phyloP scores from a whole-genome alignment of 2,329 filamentous ascomycete species.

The Mariannaea sp. region DNA sequence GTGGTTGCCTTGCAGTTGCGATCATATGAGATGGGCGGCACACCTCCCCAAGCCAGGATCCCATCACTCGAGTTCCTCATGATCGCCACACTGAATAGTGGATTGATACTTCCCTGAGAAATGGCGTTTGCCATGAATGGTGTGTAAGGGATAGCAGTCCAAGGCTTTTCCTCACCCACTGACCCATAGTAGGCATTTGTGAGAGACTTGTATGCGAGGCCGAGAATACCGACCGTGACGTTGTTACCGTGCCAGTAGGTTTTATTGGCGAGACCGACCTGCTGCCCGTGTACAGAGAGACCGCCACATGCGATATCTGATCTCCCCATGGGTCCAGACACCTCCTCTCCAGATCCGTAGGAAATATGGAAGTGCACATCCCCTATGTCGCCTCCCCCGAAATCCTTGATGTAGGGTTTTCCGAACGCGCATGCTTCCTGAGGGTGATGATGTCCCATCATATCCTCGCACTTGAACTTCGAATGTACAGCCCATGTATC shows the following conservation, averaged over 20 bases:
- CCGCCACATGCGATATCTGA: slow-evolving; percentile 53
- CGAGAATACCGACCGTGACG: slow-evolving; percentile 55
- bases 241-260: slow-evolving; percentile 59
- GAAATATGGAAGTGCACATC: slow-evolving; percentile 52
- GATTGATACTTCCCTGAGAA: slow-evolving; percentile 50
- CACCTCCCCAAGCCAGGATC: slow-evolving; percentile 52
- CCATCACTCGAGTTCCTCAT: slow-evolving; percentile 52
- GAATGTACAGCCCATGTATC: slow-evolving; percentile 55
- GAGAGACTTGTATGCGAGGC: slow-evolving; percentile 56
- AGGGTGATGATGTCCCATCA: slow-evolving; percentile 38
- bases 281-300: slow-evolving; percentile 50
- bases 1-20: slow-evolving; percentile 41
- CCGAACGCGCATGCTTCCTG: slow-evolving; percentile 50
- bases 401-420: slow-evolving; percentile 43
- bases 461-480: slow-evolving; percentile 50
- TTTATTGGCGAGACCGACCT: slow-evolving; percentile 54
- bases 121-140: slow-evolving; percentile 57
- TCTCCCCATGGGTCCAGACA: slow-evolving; percentile 53
- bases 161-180: slow-evolving; percentile 44
- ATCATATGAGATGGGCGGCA: slow-evolving; percentile 46
- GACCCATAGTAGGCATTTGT: slow-evolving; percentile 54
- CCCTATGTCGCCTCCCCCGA: slow-evolving; percentile 46
- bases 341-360: slow-evolving; percentile 55
- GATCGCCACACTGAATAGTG: slow-evolving; percentile 55
- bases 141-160: slow-evolving; percentile 49